Evolutionary conservation across 2,329 filamentous ascomycete genomes (phyloP).

Genomic region (Ceratocystis cacaofunesta): DNA sequence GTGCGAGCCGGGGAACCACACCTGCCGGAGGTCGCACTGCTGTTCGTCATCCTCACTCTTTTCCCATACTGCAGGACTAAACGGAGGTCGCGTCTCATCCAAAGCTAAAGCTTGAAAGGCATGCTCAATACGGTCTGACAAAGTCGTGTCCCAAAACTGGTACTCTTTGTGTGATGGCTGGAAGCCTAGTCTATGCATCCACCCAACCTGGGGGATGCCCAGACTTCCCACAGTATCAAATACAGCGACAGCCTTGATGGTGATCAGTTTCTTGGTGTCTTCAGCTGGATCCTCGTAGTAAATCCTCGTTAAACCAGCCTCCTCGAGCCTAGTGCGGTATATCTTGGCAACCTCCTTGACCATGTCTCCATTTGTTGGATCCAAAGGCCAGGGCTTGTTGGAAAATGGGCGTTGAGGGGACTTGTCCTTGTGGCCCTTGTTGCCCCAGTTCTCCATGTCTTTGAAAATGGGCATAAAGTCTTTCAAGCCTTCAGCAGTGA

Average conservation of each 20-base stretch:
- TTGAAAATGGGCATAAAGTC: conserved; percentile 42
- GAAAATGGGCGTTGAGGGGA: conserved; percentile 34
- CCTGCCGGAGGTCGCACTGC: conserved; percentile 31
- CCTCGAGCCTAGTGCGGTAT: conserved; percentile 32
- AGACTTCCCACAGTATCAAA: conserved; percentile 32
- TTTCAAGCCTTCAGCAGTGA: conserved; percentile 38
- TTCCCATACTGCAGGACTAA: conserved; percentile 42
- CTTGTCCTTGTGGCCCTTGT: conserved; percentile 30
- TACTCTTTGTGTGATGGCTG: conserved; percentile 32
- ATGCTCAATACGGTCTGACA: conserved; percentile 39
- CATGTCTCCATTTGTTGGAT: conserved; percentile 13
- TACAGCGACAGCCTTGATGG: conserved; percentile 30
- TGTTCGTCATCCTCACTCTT: conserved; percentile 19
- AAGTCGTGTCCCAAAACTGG: conserved; percentile 38
- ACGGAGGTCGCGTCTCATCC: conserved; percentile 40
- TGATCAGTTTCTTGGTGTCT: conserved; percentile 9
- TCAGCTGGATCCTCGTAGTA: conserved; percentile 3
- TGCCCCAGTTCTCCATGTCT: conserved; percentile 40
- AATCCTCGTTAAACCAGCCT: conserved; percentile 30
- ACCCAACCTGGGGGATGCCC: conserved; percentile 30
- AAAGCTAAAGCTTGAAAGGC: conserved; percentile 45
- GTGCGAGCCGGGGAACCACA: conserved; percentile 59
- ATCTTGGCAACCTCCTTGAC: conserved; percentile 24
- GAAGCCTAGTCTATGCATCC: conserved; percentile 34
- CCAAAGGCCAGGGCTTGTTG: conserved; percentile 33